Evolutionary conservation across 2,329 filamentous ascomycete genomes (phyloP).

Genomic region (Xylariaceae sp.): DNA sequence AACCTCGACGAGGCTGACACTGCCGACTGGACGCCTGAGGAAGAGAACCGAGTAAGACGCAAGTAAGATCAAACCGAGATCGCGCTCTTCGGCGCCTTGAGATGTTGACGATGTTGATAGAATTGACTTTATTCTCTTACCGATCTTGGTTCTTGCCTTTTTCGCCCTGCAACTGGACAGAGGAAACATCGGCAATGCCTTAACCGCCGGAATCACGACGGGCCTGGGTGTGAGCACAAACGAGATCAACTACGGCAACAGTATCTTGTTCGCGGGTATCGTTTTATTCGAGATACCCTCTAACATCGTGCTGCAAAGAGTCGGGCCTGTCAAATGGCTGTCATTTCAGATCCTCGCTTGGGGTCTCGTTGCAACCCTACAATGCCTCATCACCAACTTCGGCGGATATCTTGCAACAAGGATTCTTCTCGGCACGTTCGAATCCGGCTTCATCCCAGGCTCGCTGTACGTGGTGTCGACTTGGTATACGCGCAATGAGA

Average conservation of each 20-base stretch:
- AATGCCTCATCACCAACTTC: conserved; percentile 37
- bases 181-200: conserved; percentile 33
- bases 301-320: conserved; percentile 31
- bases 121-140: conserved; percentile 31
- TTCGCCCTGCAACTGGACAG: conserved; percentile 34
- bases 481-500: conserved; percentile 47
- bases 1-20: conserved; percentile 17
- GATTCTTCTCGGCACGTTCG: conserved; percentile 44
- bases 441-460: conserved; percentile 52
- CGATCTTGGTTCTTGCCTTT: conserved; percentile 32
- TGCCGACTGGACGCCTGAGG: conserved; percentile 29
- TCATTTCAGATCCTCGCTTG: conserved; percentile 33
- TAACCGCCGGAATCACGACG: conserved; percentile 30
- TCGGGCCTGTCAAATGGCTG: conserved; percentile 32
- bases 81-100: too few relatives aligned
- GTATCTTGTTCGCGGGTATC: conserved; percentile 30
- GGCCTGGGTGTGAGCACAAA: conserved; percentile 29
- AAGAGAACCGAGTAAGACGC: conserved; percentile 31
- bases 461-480: conserved; percentile 50
- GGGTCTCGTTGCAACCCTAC: conserved; percentile 31
- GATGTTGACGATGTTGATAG: conserved; percentile 6
- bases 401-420: conserved; percentile 45
- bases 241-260: conserved; percentile 31
- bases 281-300: conserved; percentile 33
- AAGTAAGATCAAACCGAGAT: conserved; percentile 23